Evolutionary conservation across 1,284 basidiomycete species (phyloP), one percentile per base, ranked within the genome.

Genomic region (Ceratobasidium sp.): DNA sequence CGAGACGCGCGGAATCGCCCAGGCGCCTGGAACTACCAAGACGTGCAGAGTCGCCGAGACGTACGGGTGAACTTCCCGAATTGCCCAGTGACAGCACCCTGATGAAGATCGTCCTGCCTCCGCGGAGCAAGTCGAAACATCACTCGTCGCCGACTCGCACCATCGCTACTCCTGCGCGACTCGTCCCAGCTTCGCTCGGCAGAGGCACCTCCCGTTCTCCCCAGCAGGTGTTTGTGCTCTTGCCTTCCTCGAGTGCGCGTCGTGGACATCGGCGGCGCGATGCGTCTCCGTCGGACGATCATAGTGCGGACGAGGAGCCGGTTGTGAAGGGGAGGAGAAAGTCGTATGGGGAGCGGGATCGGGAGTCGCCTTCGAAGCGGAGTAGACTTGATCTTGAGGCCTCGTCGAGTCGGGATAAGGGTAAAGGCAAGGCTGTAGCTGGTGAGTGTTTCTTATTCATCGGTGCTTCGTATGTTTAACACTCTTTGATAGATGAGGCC

Each of bases 351-450:
- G 40, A 48, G 42, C 17, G 23, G 26, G 26, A 33, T 23, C 9
- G 48, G 13, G 65, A 67, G 12, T 23, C 46, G 7, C 65, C 65
- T 50, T 13, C 65, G 48, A 67, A 67, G 26, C 12, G 48, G 44
- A 38, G 12, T 20, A 6, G 48, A 46, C 46, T 67, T 4, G 33
- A 33, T 33, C 33, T 33, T 4, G 33, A 33, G 33, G 33, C 33
- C 2, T 33, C 33, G 33, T 33, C 33, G 33, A 33, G 33, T 4
- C 33, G 33, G 17, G 65, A 50, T 42, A 67, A 67, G 26, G 65
- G 65, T n/a, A 67, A 67, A 33, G 65, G 65, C 4, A 67, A 67
- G 48, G 44, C 42, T 6, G 26, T 52, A 17, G 4, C 13, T 50
- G 38, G 65, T 67, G 15, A n/a, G 65, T 52, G 4, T 26, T 52